Base-by-base conservation (phyloP, 1,284 basidiomycete genomes). In the Schizophyllum amplum region DNA sequence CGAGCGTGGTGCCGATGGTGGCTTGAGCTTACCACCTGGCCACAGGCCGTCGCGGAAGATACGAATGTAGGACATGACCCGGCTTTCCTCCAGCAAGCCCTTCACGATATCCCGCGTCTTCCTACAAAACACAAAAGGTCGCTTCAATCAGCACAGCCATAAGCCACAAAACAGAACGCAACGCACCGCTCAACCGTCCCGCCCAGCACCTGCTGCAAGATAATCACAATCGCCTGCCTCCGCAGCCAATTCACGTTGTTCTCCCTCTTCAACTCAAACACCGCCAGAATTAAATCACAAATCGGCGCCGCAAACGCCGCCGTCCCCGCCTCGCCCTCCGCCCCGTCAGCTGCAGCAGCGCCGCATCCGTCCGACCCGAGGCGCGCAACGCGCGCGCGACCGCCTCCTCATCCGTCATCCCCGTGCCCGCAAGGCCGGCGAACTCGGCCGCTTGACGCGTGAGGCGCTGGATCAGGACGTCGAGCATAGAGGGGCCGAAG, bases 181-280 rank as follows among this genome's bases (percentile, higher is more conserved):
- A 27, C 79, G 63, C 57, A 94, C 92, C 93, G 77, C 71, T 99
- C 96, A 62, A 98, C 94, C 0, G 96, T 98, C 9, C 91, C 90
- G 5, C 95, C 96, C 4, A 99, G 77, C 4, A 98, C 85, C 68
- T 98, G 95, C 70, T 98, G 96, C 52, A 98, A 74, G 59, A 98
- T 93, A 57, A 98, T 92, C 13, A 98, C 90, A 62, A 98, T 93
- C 1, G 96, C 95, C 69, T 98, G 95, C n/a, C 93, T 79, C 54
- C 95, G 79, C 26, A 98, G 75, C 96, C 96, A 99, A 13, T 33
- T 33, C 27, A 33, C 27, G 63, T 95, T 95, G 66, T 95, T 92
- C 70, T 92, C 90, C 75, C 93, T 92, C 71, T 97, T 88, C 23
- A 98, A 81, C 70, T 98, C 94, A 63, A 98, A 98, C 6, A 98